Evolutionary conservation across 2,329 filamentous ascomycete genomes (phyloP), one percentile per base, ranked within the genome.

Genomic region (Talaromyces rugulosus): DNA sequence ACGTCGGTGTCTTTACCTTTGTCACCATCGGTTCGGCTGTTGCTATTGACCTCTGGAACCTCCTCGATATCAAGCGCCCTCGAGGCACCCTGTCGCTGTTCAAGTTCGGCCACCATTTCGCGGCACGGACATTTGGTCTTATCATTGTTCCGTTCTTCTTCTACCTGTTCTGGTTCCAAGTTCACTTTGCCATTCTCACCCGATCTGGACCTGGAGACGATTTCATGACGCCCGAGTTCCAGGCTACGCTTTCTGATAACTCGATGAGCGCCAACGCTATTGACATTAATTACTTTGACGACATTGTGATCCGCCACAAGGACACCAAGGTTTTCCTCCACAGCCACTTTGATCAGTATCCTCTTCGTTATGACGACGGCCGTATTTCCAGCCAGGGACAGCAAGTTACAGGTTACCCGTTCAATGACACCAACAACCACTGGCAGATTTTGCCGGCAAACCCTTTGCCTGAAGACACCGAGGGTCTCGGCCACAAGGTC

Each of bases 131-230:
- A n/a, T 81, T 96, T 66, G 93, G 90, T 14, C 82, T 99, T 61
- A 91, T 98, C 69, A 75, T 96, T 67, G 86, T 98, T 68, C 95
- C 95, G 14, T 97, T 99, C 83, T 83, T 98, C 72, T 96, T 99
- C 79, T 99, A 99, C 78, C 86, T 99, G 54, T 98, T 99, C 84
- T 99, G 95, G 95, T 99, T 99, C 88, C 95, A 99, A 83, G 93
- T 99, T 33, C 95, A 99, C 80, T 99, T 99, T 76, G 84, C 91
- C 52, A 91, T 99, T 70, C 84, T 99, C 65, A 89, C 81, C 67
- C 85, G 89, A 63, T 98, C 95, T 58, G 95, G 95, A 40, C 94
- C 95, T 52, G 95, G 95, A 59, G 95, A 99, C 73, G 94, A 98
- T 72, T 99, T 99, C 80, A 99, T 99, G 95, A 92, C 90, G 4